Conservation (phyloP, 352 stramenopile species). For the Thalassiosira livingstoniorum region DNA sequence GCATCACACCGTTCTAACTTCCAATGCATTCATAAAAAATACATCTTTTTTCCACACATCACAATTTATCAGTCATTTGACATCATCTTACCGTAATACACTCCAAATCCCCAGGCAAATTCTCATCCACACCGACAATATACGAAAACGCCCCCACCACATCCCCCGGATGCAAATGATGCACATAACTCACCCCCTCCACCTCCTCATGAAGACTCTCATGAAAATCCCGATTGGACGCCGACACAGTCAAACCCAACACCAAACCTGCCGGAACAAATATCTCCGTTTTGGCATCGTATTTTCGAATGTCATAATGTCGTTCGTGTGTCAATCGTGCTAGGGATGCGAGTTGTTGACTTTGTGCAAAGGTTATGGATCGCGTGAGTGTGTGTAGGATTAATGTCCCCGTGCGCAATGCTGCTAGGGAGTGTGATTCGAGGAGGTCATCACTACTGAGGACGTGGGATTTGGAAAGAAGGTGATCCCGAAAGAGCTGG, state of each 20-base stretch:
- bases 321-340: constrained; percentile 83
- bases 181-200: constrained; percentile 77
- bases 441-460: constrained; percentile 52
- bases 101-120: constrained; percentile 79
- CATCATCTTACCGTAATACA: constrained; percentile 68
- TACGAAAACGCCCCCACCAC: constrained; percentile 78
- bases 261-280: constrained; percentile 82
- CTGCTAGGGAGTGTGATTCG: constrained; percentile 70
- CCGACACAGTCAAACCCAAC: constrained; percentile 69
- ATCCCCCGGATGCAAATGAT: constrained; percentile 78
- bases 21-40: too few relatives aligned
- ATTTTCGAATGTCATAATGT: constrained; percentile 85
- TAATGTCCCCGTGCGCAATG: constrained; percentile 67
- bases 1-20: too few relatives aligned
- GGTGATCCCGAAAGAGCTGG: constrained; percentile 75
- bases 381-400: constrained; percentile 77
- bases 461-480: constrained; percentile 71
- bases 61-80: too few relatives aligned
- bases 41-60: too few relatives aligned
- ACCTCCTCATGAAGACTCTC: constrained; percentile 86
- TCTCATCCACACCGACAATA: constrained; percentile 69
- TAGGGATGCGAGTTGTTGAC: constrained; percentile 82
- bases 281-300: constrained; percentile 69
- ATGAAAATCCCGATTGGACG: constrained; percentile 81
- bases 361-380: constrained; percentile 77